Evolutionary conservation across 2,329 filamentous ascomycete genomes (phyloP).

Genomic region (Sclerotinia subarctica): DNA sequence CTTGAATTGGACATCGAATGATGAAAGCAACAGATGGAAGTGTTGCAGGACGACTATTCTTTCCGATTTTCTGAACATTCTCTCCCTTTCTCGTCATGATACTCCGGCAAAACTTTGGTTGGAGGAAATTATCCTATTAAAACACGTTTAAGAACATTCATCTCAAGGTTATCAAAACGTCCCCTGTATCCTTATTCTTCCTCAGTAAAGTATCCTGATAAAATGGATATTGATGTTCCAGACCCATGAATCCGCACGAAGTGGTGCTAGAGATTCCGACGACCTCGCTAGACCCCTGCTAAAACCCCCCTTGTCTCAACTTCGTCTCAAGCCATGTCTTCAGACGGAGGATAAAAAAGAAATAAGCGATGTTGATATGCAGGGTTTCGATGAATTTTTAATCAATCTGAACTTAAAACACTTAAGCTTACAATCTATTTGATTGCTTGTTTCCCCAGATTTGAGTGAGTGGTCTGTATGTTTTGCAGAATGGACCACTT

Average conservation of each 20-base stretch:
- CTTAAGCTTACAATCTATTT: conserved; percentile 16
- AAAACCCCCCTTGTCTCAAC: conserved; percentile 21
- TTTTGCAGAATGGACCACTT: neutral
- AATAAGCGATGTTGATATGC: conserved; percentile 13
- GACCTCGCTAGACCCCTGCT: neutral
- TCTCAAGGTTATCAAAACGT: neutral
- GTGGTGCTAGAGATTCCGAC: neutral
- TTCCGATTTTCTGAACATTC: no score
- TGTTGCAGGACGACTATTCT: neutral
- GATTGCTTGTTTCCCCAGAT: conserved; percentile 20
- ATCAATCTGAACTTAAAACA: neutral
- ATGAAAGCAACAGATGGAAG: neutral
- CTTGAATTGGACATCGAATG: neutral
- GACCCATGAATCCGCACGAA: neutral
- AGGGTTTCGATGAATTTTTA: neutral
- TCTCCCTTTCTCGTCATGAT: neutral
- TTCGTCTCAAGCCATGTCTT: conserved; percentile 10
- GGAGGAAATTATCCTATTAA: neutral
- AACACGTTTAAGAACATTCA: neutral
- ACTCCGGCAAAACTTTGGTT: neutral
- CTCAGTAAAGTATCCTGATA: neutral
- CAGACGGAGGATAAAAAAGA: neutral
- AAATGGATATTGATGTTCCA: neutral
- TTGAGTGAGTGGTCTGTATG: neutral
- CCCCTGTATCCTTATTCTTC: neutral